A percentile compares a stretch with the other conserved stretches of the same genome.
phyloP scores from a whole-genome alignment of 306 rosid genomes.

The Oemleria cerasiformis region DNA sequence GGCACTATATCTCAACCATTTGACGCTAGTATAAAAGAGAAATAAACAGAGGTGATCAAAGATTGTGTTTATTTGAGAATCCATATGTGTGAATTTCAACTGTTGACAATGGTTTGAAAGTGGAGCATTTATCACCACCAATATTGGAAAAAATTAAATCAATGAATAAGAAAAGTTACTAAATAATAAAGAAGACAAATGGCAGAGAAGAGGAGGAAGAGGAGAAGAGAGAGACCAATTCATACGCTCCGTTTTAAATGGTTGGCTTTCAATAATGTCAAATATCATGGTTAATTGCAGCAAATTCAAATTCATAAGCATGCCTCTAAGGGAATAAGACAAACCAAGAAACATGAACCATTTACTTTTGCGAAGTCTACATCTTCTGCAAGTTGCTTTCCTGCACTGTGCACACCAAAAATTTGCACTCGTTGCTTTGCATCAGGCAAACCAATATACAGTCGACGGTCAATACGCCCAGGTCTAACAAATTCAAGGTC shows the following conservation, averaged over 20 bases:
- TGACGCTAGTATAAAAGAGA: too few species aligned
- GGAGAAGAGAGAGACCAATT: not conserved
- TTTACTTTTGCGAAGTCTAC: constrained; percentile 73
- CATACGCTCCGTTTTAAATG: not conserved
- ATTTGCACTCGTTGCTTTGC: constrained; percentile 81
- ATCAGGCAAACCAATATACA: constrained; percentile 93
- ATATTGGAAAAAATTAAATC: not conserved
- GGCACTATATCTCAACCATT: too few species aligned
- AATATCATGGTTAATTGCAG: not conserved
- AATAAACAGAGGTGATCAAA: too few species aligned
- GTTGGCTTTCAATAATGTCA: not conserved
- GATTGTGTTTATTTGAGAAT: not conserved
- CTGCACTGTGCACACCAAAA: constrained; percentile 81
- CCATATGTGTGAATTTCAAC: not conserved
- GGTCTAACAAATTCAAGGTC: constrained; percentile 85
- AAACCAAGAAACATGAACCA: constrained; percentile 24
- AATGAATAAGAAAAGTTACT: not conserved
- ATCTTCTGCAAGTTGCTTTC: constrained; percentile 76
- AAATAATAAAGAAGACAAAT: not conserved
- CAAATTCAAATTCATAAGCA: not conserved
- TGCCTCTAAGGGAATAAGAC: not conserved
- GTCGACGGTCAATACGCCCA: constrained; percentile 94
- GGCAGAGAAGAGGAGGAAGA: not conserved
- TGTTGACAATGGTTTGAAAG: not conserved
- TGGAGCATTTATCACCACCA: not conserved